phyloP scores from a whole-genome alignment of 164 flowering plant species.

The Brasenia schreberi region DNA sequence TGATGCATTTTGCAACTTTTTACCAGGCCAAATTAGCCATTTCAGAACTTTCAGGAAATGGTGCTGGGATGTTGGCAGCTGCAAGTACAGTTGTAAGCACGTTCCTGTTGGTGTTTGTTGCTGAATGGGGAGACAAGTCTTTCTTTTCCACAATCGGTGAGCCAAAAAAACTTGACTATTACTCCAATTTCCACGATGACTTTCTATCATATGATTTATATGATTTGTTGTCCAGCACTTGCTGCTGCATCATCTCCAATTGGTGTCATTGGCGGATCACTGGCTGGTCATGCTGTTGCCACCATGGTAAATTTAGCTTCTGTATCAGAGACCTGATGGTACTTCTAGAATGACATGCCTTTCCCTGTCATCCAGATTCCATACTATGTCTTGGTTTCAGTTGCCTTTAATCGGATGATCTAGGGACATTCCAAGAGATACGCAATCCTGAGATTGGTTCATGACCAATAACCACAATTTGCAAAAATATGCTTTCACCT shows the following conservation, averaged over 20 bases:
- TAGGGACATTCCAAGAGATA: no score
- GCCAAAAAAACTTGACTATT: conserved; percentile 5
- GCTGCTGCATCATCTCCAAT: conserved; percentile 98
- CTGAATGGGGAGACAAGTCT: conserved; percentile 99
- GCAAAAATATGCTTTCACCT: no score
- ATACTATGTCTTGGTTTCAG: no score
- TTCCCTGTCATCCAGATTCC: no score
- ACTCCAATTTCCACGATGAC: conserved; percentile 1
- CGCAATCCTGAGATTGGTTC: no score
- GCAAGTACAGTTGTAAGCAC: conserved; percentile 79
- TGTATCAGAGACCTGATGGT: no score
- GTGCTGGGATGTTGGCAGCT: conserved; percentile 83
- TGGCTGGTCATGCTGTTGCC: conserved; percentile 92
- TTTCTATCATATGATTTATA: not conserved
- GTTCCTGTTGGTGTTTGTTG: conserved; percentile 78
- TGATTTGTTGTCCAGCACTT: conserved; percentile 47
- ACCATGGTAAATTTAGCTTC: conserved; percentile 51
- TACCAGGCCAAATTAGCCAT: conserved; percentile 92
- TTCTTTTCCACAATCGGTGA: conserved; percentile 97
- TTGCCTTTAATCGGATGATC: no score
- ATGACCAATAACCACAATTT: no score
- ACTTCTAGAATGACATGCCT: no score
- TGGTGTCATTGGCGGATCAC: conserved; percentile 91
- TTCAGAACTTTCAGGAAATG: conserved; percentile 82
- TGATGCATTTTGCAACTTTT: not conserved